A percentile compares a stretch with the other conserved stretches of the same genome.
Evolutionary conservation across 2,329 filamentous ascomycete species (phyloP).

Genomic region (Thielaviopsis euricoi): DNA sequence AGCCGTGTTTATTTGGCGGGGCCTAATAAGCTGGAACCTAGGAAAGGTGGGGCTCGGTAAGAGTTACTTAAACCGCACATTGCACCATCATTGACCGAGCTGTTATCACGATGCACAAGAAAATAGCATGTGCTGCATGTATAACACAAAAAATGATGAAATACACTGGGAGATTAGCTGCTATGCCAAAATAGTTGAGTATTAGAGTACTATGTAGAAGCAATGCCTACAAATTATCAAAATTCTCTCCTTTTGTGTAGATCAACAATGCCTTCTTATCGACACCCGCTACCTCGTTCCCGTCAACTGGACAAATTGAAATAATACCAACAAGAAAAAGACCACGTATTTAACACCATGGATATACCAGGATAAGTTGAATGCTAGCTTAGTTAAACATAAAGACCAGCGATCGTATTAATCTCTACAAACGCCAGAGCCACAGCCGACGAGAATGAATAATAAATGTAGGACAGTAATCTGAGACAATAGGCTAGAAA

Average conservation of each 20-base stretch:
- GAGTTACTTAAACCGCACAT: neutral
- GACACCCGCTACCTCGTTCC: too few species aligned
- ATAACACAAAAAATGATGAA: too few species aligned
- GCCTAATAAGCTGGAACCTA: too few species aligned
- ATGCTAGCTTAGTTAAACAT: neutral
- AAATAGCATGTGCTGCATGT: too few species aligned
- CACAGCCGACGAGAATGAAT: neutral
- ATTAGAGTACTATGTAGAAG: neutral
- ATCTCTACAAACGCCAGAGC: neutral
- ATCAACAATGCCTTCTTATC: neutral
- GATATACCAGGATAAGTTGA: neutral
- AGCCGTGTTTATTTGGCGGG: conserved; percentile 6
- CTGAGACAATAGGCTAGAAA: neutral
- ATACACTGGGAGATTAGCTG: too few species aligned
- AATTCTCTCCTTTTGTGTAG: neutral
- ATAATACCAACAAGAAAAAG: neutral
- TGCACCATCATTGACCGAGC: too few species aligned
- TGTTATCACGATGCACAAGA: neutral
- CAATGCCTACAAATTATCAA: neutral
- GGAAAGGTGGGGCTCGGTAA: neutral
- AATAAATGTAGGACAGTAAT: neutral
- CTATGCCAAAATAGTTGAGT: too few species aligned
- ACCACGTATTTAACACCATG: neutral
- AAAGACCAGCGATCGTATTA: neutral
- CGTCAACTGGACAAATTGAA: neutral